Evolutionary conservation across 805 yeast genomes (phyloP).

Genomic region (Ogataea henricii): DNA sequence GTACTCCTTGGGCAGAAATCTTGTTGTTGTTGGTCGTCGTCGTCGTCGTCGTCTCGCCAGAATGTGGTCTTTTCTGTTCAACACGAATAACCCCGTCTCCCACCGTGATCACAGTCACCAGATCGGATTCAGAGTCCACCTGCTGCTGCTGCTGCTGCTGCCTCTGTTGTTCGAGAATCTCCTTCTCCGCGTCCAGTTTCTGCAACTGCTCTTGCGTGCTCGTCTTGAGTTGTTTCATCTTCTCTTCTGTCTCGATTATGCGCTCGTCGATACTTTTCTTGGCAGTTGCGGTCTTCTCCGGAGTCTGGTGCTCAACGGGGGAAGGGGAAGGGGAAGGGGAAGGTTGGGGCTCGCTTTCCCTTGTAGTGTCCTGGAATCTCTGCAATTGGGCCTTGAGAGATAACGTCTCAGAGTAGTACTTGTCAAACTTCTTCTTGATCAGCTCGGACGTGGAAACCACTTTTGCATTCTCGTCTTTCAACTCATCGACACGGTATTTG

Average conservation of each 20-base stretch:
- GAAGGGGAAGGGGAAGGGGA: no score
- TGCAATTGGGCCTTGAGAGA: constrained; percentile 14
- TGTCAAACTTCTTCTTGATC: constrained; percentile 20
- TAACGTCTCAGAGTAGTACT: constrained; percentile 20
- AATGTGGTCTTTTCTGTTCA: constrained; percentile 17
- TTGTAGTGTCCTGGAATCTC: not conserved
- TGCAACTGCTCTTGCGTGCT: constrained; percentile 12
- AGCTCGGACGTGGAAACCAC: constrained; percentile 13
- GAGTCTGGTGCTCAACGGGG: no score
- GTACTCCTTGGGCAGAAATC: not conserved
- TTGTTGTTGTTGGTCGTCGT: no score
- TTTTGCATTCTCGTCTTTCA: constrained; percentile 11
- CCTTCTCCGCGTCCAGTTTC: constrained; percentile 12
- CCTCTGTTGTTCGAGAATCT: constrained; percentile 8
- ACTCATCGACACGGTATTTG: constrained; percentile 2
- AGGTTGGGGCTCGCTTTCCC: not conserved
- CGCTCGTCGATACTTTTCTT: constrained; percentile 11
- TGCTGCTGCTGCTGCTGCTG: not conserved
- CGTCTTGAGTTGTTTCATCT: constrained; percentile 10
- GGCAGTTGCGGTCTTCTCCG: not conserved
- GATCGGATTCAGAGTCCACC: constrained; percentile 3
- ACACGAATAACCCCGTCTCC: constrained; percentile 21
- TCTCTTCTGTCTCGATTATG: constrained; percentile 10
- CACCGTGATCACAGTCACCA: constrained; percentile 17
- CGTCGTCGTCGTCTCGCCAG: not conserved